Percentiles rank a stretch among this genome's conserved stretches.
These are phyloP conservation scores for Triticum monococcum DNA, from an alignment of 176 grass and related monocot genomes.

Conservation along the genomic window DNA sequence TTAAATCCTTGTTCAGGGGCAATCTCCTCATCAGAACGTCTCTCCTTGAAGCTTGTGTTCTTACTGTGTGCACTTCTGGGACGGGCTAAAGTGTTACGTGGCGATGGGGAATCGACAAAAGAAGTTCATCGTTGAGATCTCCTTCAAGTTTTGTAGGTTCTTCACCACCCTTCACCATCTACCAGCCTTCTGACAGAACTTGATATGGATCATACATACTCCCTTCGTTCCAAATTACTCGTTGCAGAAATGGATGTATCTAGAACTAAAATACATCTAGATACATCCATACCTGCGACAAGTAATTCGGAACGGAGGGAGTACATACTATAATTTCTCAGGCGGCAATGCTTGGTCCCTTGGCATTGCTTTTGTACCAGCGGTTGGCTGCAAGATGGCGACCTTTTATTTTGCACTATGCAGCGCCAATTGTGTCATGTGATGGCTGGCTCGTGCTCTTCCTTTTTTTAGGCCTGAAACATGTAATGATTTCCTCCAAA, in stretches of 20 bases:
- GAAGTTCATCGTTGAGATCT: not conserved
- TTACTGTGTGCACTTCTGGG: not conserved
- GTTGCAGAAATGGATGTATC: too few species aligned
- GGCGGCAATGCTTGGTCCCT: not conserved
- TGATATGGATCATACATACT: too few species aligned
- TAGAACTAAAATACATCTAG: too few species aligned
- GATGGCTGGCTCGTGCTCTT: conserved; percentile 9
- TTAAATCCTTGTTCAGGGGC: not conserved
- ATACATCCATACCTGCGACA: too few species aligned
- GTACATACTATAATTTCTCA: not conserved
- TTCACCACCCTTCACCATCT: not conserved
- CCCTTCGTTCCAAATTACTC: too few species aligned
- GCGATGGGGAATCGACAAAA: not conserved
- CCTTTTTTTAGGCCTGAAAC: not conserved
- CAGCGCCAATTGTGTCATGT: conserved; percentile 25
- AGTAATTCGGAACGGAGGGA: too few species aligned
- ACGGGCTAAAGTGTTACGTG: not conserved
- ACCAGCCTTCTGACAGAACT: not conserved
- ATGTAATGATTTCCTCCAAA: not conserved
- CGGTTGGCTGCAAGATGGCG: not conserved
- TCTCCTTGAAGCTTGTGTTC: not conserved
- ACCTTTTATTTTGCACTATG: not conserved
- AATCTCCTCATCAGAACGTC: not conserved
- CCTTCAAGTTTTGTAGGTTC: not conserved
- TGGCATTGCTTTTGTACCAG: conserved; percentile 7